Percentiles rank a stretch among this genome's conserved stretches.
These are phyloP conservation scores for Tephrocybe sp. DNA, from an alignment of 768 basidiomycete species.

Conservation along the genomic window DNA sequence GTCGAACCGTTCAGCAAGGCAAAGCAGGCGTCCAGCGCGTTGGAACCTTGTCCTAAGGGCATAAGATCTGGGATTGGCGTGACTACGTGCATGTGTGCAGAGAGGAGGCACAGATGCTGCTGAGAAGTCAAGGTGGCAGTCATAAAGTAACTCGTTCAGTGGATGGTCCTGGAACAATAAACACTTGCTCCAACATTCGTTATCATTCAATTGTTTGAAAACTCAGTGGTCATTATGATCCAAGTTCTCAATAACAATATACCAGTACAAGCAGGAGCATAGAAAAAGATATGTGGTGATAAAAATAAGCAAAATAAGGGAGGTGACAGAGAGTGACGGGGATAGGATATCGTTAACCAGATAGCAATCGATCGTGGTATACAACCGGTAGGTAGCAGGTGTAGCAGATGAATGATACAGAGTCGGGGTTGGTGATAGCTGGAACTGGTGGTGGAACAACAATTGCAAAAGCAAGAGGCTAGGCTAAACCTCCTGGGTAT, in stretches of 20 bases:
- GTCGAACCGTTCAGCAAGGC: too few species aligned
- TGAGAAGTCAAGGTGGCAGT: too few species aligned
- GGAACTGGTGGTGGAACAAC: conserved; percentile 11
- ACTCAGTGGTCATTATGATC: neutral
- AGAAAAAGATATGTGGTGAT: conserved; percentile 8
- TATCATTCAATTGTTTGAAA: neutral
- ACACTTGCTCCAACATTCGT: too few species aligned
- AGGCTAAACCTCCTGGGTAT: conserved; percentile 15
- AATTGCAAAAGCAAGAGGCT: too few species aligned
- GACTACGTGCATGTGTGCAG: neutral
- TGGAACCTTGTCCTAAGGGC: neutral
- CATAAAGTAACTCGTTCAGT: too few species aligned
- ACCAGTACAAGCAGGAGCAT: conserved; percentile 10
- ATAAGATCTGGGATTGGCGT: neutral
- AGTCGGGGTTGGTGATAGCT: neutral
- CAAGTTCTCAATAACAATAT: neutral
- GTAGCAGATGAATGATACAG: conserved; percentile 16
- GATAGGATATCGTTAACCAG: conserved; percentile 5
- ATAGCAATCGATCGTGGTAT: conserved; percentile 14
- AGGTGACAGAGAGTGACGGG: neutral
- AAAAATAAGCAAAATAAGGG: conserved; percentile 9
- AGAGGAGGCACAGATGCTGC: too few species aligned
- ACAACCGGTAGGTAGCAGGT: conserved; percentile 9
- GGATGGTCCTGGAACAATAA: too few species aligned
- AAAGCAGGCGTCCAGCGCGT: neutral